Conservation (phyloP, 345 rosid species). For the Boechera stricta region DNA sequence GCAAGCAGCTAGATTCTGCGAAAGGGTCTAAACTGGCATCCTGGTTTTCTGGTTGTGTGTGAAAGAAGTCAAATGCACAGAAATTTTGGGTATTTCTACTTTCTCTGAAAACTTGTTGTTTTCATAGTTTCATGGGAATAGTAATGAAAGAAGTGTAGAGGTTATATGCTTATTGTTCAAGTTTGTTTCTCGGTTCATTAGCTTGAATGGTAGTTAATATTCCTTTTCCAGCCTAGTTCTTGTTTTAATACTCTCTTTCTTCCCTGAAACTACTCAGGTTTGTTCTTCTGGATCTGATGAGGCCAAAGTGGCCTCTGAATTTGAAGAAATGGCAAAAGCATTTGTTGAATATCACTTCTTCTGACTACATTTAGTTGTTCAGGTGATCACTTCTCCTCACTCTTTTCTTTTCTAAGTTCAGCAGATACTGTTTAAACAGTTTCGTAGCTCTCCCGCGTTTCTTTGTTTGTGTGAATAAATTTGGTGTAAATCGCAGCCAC, state of each 20-base stretch:
- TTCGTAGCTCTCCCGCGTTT: neutral
- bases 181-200: slow-evolving; percentile 44
- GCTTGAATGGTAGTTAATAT: neutral
- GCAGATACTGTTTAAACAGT: neutral
- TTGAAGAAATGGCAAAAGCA: slow-evolving; percentile 58
- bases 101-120: slow-evolving; percentile 2
- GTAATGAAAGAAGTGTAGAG: neutral
- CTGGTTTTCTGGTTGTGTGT: slow-evolving; percentile 53
- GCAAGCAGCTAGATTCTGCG: slow-evolving; percentile 48
- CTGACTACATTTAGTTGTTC: neutral
- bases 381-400: neutral
- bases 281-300: slow-evolving; percentile 54
- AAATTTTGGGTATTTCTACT: slow-evolving; percentile 58
- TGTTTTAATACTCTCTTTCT: slow-evolving; percentile 4
- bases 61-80: slow-evolving; percentile 75
- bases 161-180: slow-evolving; percentile 47
- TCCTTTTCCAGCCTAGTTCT: neutral
- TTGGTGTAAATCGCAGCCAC: neutral
- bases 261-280: slow-evolving; percentile 46
- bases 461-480: neutral
- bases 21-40: slow-evolving; percentile 27
- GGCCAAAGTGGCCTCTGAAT: slow-evolving; percentile 50
- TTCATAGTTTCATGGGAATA: neutral
- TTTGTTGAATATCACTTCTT: slow-evolving; percentile 34
- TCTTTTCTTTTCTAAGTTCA: too few relatives aligned